Conservation (phyloP, 2,329 filamentous ascomycete species). For the Microdochium trichocladiopsis region DNA sequence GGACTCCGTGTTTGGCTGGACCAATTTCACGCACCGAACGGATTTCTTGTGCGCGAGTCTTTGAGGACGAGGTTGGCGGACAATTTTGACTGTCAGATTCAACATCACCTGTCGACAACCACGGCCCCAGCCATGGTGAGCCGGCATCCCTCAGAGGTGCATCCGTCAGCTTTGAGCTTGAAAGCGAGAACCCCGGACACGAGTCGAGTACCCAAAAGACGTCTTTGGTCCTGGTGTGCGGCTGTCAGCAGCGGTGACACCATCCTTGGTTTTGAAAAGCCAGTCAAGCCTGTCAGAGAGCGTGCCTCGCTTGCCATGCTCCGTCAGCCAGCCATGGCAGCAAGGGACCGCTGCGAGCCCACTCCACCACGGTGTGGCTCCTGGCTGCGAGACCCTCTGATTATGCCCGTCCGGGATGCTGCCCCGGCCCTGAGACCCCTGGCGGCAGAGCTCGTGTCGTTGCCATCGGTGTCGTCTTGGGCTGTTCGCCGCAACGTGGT, state of each 20-base stretch:
- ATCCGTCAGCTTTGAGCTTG: too few species aligned
- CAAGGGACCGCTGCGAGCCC: background rate
- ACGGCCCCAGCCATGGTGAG: too few species aligned
- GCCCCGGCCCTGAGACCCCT: background rate
- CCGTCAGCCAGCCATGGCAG: background rate
- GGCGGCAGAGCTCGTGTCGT: background rate
- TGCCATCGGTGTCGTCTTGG: background rate
- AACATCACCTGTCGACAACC: too few species aligned
- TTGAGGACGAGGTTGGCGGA: too few species aligned
- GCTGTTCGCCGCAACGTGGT: background rate
- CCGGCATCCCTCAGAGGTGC: too few species aligned
- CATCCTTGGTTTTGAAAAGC: background rate
- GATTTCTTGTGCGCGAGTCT: too few species aligned
- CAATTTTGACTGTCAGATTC: too few species aligned
- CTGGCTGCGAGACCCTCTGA: background rate
- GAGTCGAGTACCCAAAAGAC: too few species aligned
- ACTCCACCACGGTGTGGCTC: background rate
- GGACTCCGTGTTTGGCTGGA: too few species aligned
- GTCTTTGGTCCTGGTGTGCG: too few species aligned
- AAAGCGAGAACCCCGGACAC: too few species aligned
- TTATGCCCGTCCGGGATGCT: background rate
- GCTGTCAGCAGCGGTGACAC: background rate
- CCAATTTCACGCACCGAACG: too few species aligned
- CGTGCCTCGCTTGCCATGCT: background rate
- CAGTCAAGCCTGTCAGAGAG: background rate